Evolutionary conservation across 768 basidiomycete species (phyloP), one percentile per base, ranked within the genome.

Genomic region (Pulveroboletus ravenelii): DNA sequence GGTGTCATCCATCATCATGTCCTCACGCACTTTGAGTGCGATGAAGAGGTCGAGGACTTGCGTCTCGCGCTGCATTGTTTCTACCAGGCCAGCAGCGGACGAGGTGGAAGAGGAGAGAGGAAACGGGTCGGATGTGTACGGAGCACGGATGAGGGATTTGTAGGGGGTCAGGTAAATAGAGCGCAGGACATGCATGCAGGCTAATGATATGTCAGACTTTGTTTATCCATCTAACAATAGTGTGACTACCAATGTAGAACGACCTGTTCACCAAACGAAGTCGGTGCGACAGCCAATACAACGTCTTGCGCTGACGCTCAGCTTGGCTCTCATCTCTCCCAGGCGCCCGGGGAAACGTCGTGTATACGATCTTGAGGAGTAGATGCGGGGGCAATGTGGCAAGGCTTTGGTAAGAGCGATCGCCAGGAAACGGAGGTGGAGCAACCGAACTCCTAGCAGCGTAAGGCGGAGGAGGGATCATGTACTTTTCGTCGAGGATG

Each of bases 51-150:
- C 90, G 18, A 93, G 78, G 15, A 85, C 76, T 48, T 70, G 67
- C 0, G 89, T 88, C 63, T 92, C 89, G 53, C 89, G 81, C 60
- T 90, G 88, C 31, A 77, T 42, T 29, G 77, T 73, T 18, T 72
- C 69, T 6, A 80, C 59, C 0, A 70, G 56, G n/a, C 54, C 56
- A 23, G 53, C 36, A 10, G 53, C 27, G 39, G 63, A 57, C 31
- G 58, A 35, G 10, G 62, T 67, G 52, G 55, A 58, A 17, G 70
- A 62, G 29, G 67, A 67, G 47, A 75, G 67, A 0, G 87, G 88
- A 69, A 90, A 92, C 0, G 89, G 88, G 56, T 93, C 87, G 40
- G 84, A 85, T 5, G 84, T 73, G 67, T 91, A 90, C 0, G 86
- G 86, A 0, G 74, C 61, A 23, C 82, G 79, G 53, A 93, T 74